Base-by-base conservation (phyloP, 305 asterid species). In the Ilex paraguariensis region DNA sequence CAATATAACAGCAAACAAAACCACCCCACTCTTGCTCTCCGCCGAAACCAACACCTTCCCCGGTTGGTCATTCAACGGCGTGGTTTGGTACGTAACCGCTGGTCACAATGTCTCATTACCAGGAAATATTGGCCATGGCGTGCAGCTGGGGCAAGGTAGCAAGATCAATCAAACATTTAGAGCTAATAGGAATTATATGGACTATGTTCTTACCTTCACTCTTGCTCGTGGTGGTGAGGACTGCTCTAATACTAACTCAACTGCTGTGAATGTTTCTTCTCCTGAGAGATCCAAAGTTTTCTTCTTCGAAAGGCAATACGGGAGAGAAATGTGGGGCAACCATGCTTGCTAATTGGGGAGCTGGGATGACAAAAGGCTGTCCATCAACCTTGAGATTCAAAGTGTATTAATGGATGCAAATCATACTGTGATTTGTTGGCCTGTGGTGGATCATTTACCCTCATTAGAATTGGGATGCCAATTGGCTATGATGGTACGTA, bases 1-100 rank as follows among this genome's bases (percentile, higher is more conserved):
- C 2, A 68, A 68, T 33, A 7, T 40, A 49, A 9, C 60, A 54
- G 42, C 15, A 63, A 63, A 63, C 52, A 9, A 44, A 21, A 75
- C 70, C 55, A 58, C 70, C 28, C 75, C 54, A 45, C 48, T 53
- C 59, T 42, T 54, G 54, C 77, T 63, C 56, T 69, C 63, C 52
- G 50, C 56, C 51, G 10, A 13, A 31, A n/a, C 67, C 54, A 65
- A 66, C 58, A 7, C 74, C 32, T 60, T 75, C 12, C 76, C 71
- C 1, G 80, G 80, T 16, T 71, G 80, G 80, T 71, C 74, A 7
- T 40, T 67, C 65, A 59, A 64, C 17, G 80, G 69, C 42, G 67
- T 77, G 0, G 69, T 64, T 11, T 71, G 67, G 68, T 71, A 70
- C 42, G 39, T 57, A 9, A 32, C 73, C 6, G 31, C 64, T 2